Conservation (phyloP, 2,329 filamentous ascomycete species). For the Trichoderma citrinoviride region DNA sequence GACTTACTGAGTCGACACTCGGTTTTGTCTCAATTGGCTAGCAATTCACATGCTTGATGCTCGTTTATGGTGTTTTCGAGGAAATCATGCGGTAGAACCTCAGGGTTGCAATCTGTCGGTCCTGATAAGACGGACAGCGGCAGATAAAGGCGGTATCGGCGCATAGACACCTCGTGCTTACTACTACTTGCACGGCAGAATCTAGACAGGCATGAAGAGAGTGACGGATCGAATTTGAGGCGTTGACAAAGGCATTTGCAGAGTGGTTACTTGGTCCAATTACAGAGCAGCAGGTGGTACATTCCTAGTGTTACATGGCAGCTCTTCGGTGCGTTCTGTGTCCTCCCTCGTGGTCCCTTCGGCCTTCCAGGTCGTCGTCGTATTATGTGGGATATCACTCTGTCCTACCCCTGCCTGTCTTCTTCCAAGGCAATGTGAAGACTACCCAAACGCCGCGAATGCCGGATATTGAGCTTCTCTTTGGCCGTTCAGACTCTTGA, state of each 20-base stretch:
- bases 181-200: not conserved
- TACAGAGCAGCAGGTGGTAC: conserved; percentile 16
- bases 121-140: not conserved
- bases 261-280: conserved; percentile 13
- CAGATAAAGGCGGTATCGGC: not conserved
- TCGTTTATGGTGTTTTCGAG: not conserved
- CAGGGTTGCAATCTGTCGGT: not conserved
- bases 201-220: not conserved
- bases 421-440: not conserved
- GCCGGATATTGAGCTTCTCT: conserved; percentile 24
- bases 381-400: conserved; percentile 1
- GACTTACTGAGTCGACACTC: not conserved
- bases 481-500: not conserved
- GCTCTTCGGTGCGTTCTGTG: not conserved
- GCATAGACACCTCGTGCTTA: conserved; percentile 5
- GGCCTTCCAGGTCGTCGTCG: not conserved
- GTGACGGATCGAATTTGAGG: not conserved
- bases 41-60: not conserved
- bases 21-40: not conserved
- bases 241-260: not conserved
- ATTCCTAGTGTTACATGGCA: conserved; percentile 21
- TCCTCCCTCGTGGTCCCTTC: not conserved
- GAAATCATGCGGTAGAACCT: not conserved
- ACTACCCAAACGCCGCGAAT: conserved; percentile 30
- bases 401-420: not conserved